These are phyloP conservation scores for Trichoderma orchidacearum DNA, from an alignment of 495 filamentous ascomycete species.

Conservation along the genomic window DNA sequence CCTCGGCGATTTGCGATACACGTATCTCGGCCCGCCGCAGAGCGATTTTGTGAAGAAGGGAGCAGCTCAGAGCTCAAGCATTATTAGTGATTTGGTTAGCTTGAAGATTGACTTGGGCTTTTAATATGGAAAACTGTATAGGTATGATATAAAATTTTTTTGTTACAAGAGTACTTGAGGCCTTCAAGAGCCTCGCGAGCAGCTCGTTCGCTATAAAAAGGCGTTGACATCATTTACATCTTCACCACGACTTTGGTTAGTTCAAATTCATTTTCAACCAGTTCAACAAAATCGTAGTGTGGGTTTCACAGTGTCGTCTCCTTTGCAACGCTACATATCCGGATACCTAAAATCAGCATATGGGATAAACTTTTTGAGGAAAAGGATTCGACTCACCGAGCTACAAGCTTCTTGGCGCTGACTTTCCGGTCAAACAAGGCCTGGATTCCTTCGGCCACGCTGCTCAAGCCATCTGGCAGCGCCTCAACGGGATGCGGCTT, in stretches of 20 bases:
- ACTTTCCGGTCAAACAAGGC: constrained; percentile 19
- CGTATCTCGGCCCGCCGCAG: neutral
- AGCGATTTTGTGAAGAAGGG: neutral
- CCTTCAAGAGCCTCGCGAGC: too few relatives aligned
- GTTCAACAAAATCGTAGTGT: too few relatives aligned
- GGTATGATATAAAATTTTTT: neutral
- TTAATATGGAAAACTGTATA: neutral
- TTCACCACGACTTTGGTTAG: too few relatives aligned
- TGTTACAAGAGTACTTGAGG: too few relatives aligned
- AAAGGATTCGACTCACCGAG: constrained; percentile 11
- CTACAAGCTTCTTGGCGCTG: constrained; percentile 26
- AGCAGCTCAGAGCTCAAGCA: too few relatives aligned
- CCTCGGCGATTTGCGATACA: neutral
- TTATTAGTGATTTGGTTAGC: neutral
- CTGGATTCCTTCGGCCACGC: constrained; percentile 17
- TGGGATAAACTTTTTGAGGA: too few relatives aligned
- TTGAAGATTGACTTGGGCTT: neutral
- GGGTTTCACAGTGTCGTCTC: too few relatives aligned
- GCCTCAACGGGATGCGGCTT: constrained; percentile 21
- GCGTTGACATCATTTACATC: too few relatives aligned
- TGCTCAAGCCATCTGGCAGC: constrained; percentile 17
- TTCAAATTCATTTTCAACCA: too few relatives aligned
- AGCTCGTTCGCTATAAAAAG: too few relatives aligned
- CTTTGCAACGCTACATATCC: too few relatives aligned
- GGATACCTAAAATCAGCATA: too few relatives aligned